A percentile compares a stretch with the other conserved stretches of the same genome.
Evolutionary conservation across 345 rosid genomes (phyloP).

Genomic region (Populus euphratica): DNA sequence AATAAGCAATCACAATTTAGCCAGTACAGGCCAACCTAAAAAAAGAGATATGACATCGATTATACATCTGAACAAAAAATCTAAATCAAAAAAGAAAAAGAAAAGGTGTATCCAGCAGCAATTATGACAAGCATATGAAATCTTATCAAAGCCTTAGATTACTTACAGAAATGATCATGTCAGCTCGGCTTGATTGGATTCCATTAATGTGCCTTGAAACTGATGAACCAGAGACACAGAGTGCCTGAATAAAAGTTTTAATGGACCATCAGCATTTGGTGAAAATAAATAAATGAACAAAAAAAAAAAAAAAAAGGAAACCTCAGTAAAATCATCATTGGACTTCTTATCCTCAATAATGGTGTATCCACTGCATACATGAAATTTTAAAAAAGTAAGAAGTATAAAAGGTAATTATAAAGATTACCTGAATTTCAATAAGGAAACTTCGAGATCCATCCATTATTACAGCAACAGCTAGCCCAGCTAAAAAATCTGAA

Average conservation of each 20-base stretch:
- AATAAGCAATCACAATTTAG: too few species aligned
- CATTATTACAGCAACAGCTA: conserved; percentile 85
- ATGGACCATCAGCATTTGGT: background rate
- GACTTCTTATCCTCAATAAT: background rate
- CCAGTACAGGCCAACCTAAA: too few species aligned
- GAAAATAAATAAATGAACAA: background rate
- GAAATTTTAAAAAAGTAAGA: background rate
- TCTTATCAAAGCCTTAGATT: conserved; percentile 6
- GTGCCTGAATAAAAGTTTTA: conserved; percentile 46
- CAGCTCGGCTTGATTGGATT: conserved; percentile 74
- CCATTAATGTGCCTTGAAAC: conserved; percentile 76
- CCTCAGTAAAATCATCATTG: background rate
- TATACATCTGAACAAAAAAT: background rate
- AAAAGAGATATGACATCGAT: background rate
- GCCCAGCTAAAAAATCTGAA: conserved; percentile 81
- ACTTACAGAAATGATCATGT: conserved; percentile 88
- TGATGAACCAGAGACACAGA: conserved; percentile 65
- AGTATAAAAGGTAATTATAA: background rate
- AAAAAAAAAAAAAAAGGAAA: background rate
- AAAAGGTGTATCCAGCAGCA: background rate
- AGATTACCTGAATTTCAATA: conserved; percentile 74
- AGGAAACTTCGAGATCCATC: conserved; percentile 90
- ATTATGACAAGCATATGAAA: conserved; percentile 4
- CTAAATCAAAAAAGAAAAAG: background rate
- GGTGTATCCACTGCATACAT: too few species aligned